phyloP scores from a whole-genome alignment of 2,329 filamentous ascomycete species.

The Lojkania enalia region DNA sequence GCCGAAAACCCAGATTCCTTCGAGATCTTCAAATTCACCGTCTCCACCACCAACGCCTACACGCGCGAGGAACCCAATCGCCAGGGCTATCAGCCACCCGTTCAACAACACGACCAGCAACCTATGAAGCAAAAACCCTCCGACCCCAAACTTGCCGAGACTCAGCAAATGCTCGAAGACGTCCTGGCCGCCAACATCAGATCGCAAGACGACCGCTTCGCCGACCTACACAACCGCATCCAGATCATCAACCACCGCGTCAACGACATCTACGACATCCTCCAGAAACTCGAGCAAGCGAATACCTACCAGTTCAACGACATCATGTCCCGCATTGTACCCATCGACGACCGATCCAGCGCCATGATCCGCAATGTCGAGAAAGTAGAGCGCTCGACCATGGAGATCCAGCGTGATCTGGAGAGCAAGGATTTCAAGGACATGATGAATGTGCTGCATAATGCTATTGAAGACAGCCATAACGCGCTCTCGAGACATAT shows the following conservation, averaged over 20 bases:
- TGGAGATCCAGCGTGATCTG: constrained; percentile 57
- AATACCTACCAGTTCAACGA: constrained; percentile 63
- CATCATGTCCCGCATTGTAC: constrained; percentile 40
- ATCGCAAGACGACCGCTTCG: constrained; percentile 66
- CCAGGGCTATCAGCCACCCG: constrained; percentile 31
- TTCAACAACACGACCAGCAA: constrained; percentile 34
- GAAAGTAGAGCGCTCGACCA: constrained; percentile 56
- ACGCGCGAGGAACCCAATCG: constrained; percentile 39
- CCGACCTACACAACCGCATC: constrained; percentile 81
- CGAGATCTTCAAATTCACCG: constrained; percentile 84
- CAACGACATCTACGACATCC: constrained; percentile 61
- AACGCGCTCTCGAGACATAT: constrained; percentile 56
- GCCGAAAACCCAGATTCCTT: constrained; percentile 93
- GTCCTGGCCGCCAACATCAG: constrained; percentile 51
- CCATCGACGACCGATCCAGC: constrained; percentile 35
- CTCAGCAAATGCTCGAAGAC: constrained; percentile 47
- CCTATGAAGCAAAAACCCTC: constrained; percentile 28
- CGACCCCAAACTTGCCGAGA: constrained; percentile 24
- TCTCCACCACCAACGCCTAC: constrained; percentile 58
- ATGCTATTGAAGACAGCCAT: constrained; percentile 58
- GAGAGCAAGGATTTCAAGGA: constrained; percentile 61
- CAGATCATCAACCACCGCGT: constrained; percentile 73
- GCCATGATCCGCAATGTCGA: constrained; percentile 54
- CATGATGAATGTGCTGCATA: constrained; percentile 58
- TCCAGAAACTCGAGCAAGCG: constrained; percentile 56